Conservation (phyloP, 108 stramenopile species). For the Fragilaria radians region DNA sequence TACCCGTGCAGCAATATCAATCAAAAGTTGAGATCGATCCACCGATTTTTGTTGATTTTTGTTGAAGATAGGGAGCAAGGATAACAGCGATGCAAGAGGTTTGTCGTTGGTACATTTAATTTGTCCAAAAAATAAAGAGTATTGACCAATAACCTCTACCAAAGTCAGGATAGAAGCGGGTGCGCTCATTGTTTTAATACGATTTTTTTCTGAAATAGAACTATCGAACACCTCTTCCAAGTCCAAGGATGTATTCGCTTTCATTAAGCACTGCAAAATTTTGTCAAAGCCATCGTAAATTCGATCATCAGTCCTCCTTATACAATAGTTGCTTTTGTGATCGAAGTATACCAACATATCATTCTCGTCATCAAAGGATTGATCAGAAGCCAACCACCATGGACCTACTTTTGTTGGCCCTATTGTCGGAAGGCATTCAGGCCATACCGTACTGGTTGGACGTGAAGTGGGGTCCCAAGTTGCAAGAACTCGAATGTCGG, state of each 20-base stretch:
- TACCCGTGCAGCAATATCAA: neutral
- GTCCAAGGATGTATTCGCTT: neutral
- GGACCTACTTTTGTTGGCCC: too few relatives aligned
- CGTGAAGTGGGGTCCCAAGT: too few relatives aligned
- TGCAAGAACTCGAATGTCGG: too few relatives aligned
- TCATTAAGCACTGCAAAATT: neutral
- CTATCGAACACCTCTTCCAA: too few relatives aligned
- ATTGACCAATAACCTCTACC: neutral
- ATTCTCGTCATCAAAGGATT: too few relatives aligned
- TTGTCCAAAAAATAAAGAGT: neutral
- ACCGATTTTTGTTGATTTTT: neutral
- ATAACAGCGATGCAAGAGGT: neutral
- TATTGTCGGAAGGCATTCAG: too few relatives aligned
- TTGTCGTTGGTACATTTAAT: too few relatives aligned
- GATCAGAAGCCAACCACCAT: too few relatives aligned
- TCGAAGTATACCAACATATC: too few relatives aligned
- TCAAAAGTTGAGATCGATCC: neutral
- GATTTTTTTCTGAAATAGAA: neutral
- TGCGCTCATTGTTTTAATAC: neutral
- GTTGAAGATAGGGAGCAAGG: neutral
- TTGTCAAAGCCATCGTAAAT: neutral
- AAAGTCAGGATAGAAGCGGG: neutral
- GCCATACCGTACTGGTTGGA: too few relatives aligned
- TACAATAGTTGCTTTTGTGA: too few relatives aligned
- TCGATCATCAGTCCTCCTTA: neutral